A percentile compares a stretch with the other conserved stretches of the same genome.
phyloP scores from a whole-genome alignment of 805 yeast species.

The Blastobotrys terrestris region DNA sequence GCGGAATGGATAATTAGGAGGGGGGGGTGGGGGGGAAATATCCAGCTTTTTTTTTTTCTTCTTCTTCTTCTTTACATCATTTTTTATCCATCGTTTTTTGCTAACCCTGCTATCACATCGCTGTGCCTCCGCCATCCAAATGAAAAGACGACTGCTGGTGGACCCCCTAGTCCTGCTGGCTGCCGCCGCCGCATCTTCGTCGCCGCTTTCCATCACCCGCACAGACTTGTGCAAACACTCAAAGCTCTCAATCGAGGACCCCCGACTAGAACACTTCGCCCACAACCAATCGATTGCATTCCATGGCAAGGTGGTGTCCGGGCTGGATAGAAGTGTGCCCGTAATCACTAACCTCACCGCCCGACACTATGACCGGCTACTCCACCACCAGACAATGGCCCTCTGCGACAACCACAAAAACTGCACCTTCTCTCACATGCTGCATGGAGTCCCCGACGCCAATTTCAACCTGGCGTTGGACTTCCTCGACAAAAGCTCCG shows the following conservation, averaged over 20 bases:
- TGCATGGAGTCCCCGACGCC: neutral
- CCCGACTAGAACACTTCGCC: neutral
- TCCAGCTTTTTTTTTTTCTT: neutral
- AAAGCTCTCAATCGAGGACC: neutral
- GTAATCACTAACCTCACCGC: neutral
- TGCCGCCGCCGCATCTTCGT: neutral
- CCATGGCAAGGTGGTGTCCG: neutral
- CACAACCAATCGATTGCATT: neutral
- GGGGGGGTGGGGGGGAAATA: neutral
- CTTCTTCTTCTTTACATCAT: no score
- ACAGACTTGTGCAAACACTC: neutral
- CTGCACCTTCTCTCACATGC: neutral
- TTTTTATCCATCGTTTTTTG: no score
- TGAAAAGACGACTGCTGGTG: neutral
- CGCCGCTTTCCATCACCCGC: neutral
- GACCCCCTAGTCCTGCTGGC: neutral
- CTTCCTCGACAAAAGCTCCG: neutral
- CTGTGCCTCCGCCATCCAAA: neutral
- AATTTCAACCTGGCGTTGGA: neutral
- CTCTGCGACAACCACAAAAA: neutral
- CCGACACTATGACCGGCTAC: neutral
- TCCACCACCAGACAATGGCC: neutral
- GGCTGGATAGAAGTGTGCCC: neutral
- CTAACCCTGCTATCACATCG: neutral
- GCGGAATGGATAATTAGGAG: neutral